phyloP scores from a whole-genome alignment of 2,329 filamentous ascomycete genomes.

The Cordyceps cateniannulata region DNA sequence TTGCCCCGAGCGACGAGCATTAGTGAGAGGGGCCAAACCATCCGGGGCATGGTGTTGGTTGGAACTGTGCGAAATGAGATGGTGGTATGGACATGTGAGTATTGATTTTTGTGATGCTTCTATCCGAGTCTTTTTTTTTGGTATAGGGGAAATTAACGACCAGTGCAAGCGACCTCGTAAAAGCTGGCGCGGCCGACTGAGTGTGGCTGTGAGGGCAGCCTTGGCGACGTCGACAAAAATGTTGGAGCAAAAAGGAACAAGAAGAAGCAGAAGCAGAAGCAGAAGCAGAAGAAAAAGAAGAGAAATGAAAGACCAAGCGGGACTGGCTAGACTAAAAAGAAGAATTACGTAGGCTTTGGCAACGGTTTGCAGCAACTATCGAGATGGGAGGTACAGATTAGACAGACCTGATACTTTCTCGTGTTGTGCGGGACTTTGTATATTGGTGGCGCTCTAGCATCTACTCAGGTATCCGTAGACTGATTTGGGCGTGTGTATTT shows the following conservation, averaged over 20 bases:
- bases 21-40: too few relatives aligned
- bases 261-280: background rate
- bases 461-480: background rate
- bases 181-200: background rate
- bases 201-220: background rate
- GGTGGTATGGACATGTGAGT: background rate
- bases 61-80: background rate
- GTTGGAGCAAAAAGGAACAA: background rate
- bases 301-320: too few relatives aligned
- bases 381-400: too few relatives aligned
- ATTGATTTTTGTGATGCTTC: background rate
- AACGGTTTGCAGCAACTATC: background rate
- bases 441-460: background rate
- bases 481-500: background rate
- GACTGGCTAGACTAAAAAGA: too few relatives aligned
- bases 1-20: background rate
- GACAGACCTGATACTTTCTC: constrained; percentile 1
- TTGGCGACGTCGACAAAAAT: background rate
- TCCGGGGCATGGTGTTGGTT: background rate
- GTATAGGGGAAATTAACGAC: background rate
- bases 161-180: background rate
- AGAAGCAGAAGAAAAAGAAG: background rate
- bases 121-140: background rate
- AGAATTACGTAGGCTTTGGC: background rate
- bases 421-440: constrained; percentile 4